Conservation (phyloP, 2,329 filamentous ascomycete genomes). For the Colletotrichum cuscutae region DNA sequence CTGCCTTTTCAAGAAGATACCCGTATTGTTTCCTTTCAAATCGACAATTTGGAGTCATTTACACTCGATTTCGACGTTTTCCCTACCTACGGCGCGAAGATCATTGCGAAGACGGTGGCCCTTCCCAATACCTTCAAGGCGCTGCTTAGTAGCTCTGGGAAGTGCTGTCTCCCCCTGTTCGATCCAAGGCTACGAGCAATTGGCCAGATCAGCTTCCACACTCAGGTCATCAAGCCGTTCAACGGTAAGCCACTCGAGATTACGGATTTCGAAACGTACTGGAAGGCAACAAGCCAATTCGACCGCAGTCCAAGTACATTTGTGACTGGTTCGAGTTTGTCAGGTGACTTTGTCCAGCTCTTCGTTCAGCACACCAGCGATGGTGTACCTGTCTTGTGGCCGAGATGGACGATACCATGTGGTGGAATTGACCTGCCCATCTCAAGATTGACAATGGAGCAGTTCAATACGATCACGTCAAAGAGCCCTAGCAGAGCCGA, state of each 20-base stretch:
- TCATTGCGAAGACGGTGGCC: conserved; percentile 95
- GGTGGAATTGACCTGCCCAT: conserved; percentile 85
- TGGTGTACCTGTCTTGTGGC: conserved; percentile 87
- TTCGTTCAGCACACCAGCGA: conserved; percentile 94
- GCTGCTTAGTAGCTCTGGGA: conserved; percentile 78
- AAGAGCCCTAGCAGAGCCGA: conserved; percentile 54
- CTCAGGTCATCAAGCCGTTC: conserved; percentile 97
- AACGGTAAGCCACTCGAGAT: conserved; percentile 92
- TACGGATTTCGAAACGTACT: conserved; percentile 98
- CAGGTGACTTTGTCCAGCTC: conserved; percentile 92
- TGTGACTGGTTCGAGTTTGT: conserved; percentile 93
- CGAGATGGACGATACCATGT: conserved; percentile 81
- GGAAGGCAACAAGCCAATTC: conserved; percentile 96
- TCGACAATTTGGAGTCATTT: conserved; percentile 93
- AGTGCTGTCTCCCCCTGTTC: conserved; percentile 88
- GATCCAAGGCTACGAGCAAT: conserved; percentile 92
- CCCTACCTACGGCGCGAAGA: conserved; percentile 95
- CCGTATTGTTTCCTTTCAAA: conserved; percentile 92
- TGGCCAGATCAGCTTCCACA: conserved; percentile 92
- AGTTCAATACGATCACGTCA: conserved; percentile 70
- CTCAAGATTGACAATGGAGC: conserved; percentile 78
- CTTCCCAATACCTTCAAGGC: conserved; percentile 87
- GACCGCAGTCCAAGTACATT: conserved; percentile 87
- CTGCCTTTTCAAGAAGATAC: conserved; percentile 97
- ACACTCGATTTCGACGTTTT: conserved; percentile 98